Evolutionary conservation across 164 flowering plant species (phyloP), one percentile per base, ranked within the genome.

Genomic region (Umbellularia californica): DNA sequence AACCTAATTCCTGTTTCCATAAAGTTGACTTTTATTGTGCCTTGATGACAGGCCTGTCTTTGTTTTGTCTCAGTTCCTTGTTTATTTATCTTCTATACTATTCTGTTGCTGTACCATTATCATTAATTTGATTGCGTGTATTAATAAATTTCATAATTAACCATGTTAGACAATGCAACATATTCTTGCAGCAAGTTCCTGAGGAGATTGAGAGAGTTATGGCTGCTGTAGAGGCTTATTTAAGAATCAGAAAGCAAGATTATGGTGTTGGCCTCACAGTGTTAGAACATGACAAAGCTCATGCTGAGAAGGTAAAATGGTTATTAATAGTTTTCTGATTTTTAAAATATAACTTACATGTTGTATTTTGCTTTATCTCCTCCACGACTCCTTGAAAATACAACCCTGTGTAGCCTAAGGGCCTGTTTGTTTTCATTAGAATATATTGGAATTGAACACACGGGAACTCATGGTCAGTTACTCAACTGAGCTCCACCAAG

Each of bases 181-280:
- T 76, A 67, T 51, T 15, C 70, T 30, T 87, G 80, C 94, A 96
- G 99, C 99, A 94, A 94, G 91, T 88, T 69, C 98, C 99, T 67
- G 99, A 96, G 79, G 99, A 96, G 81, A 82, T 96, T 74, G 98
- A 96, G 70, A 87, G 99, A 78, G 94, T 96, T 55, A 88, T 94
- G 93, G 93, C 85, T 80, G 97, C 97, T 9, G 74, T 96, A 60
- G 91, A 94, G 81, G 97, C 97, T 27, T 96, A 96, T 83, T 82
- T 94, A 62, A 90, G 97, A 81, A 92, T 96, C 27, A 85, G 99
- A 85, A 88, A 79, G 74, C 91, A 82, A 73, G 71, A 77, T 72
- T 82, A 85, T 73, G 91, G 89, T 75, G 60, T 50, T 81, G 98
- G 93, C 62, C 81, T 87, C 75, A 86, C 90, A 15, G 83, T 83